A percentile compares a stretch with the other conserved stretches of the same genome.
Evolutionary conservation across 495 filamentous ascomycete genomes (phyloP).

Genomic region (Hypoxylon cercidicola): DNA sequence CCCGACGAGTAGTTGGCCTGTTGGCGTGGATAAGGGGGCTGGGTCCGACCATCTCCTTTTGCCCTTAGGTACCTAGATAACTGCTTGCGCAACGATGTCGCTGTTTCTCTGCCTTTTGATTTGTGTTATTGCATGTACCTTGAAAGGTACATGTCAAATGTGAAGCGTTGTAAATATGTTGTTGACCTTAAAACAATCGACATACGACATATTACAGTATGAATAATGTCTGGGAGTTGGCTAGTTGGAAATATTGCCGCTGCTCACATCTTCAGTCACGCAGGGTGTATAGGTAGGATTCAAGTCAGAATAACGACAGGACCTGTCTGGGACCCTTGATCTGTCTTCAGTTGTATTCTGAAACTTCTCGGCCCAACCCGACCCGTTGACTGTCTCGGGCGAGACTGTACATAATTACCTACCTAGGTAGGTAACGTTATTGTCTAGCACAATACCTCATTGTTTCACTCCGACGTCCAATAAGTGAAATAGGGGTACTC

Average conservation of each 20-base stretch:
- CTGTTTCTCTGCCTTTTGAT: too few species aligned
- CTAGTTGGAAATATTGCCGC: background rate
- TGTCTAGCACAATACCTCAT: background rate
- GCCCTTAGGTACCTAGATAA: too few species aligned
- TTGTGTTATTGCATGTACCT: too few species aligned
- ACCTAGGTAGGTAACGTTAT: background rate
- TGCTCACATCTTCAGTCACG: too few species aligned
- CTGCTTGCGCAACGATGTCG: too few species aligned
- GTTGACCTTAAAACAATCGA: too few species aligned
- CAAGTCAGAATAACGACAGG: background rate
- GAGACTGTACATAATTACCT: too few species aligned
- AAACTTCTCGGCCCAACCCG: background rate
- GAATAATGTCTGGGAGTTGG: background rate
- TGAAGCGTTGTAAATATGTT: background rate
- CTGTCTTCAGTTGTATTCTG: background rate
- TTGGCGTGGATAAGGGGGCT: too few species aligned
- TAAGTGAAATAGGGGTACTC: background rate
- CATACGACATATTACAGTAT: background rate
- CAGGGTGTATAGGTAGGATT: background rate
- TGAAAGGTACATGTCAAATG: background rate
- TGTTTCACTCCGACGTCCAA: background rate
- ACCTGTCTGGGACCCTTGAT: slow-evolving; percentile 1
- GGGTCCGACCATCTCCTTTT: too few species aligned
- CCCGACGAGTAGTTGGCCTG: too few species aligned
- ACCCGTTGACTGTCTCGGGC: background rate